Percentiles rank a stretch among this genome's conserved stretches.
phyloP scores from a whole-genome alignment of 148 eudicot species.

The Arctostaphylos glauca region DNA sequence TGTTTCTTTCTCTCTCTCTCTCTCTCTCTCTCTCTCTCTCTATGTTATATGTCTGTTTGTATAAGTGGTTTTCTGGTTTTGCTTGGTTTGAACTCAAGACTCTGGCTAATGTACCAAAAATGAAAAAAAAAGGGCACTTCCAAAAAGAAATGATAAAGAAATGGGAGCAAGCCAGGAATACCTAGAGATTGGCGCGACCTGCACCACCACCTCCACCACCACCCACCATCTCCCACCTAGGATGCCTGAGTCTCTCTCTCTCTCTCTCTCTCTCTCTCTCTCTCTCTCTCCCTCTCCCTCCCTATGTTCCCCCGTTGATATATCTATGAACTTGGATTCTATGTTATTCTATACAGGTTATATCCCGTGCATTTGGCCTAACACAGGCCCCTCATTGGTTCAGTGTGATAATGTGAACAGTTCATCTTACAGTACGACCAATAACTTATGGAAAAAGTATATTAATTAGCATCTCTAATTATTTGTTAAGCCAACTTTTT shows the following conservation, averaged over 20 bases:
- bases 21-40: background rate
- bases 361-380: background rate
- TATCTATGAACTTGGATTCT: background rate
- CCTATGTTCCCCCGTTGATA: too few relatives aligned
- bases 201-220: conserved; percentile 12
- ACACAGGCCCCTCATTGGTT: background rate
- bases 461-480: too few relatives aligned
- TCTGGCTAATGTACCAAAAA: too few relatives aligned
- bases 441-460: background rate
- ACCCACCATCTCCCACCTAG: background rate
- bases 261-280: background rate
- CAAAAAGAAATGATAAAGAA: conserved; percentile 8
- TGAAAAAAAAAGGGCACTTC: too few relatives aligned
- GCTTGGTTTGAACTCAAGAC: conserved; percentile 44
- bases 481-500: too few relatives aligned
- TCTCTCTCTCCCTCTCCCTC: background rate
- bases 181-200: conserved; percentile 1
- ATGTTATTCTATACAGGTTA: background rate
- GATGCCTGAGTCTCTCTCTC: background rate
- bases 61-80: conserved; percentile 13
- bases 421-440: too few relatives aligned
- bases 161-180: conserved; percentile 1
- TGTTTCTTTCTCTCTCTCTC: background rate
- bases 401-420: background rate
- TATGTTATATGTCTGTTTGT: conserved; percentile 23